Conservation (phyloP, 306 rosid genomes). For the Vigna radiata region DNA sequence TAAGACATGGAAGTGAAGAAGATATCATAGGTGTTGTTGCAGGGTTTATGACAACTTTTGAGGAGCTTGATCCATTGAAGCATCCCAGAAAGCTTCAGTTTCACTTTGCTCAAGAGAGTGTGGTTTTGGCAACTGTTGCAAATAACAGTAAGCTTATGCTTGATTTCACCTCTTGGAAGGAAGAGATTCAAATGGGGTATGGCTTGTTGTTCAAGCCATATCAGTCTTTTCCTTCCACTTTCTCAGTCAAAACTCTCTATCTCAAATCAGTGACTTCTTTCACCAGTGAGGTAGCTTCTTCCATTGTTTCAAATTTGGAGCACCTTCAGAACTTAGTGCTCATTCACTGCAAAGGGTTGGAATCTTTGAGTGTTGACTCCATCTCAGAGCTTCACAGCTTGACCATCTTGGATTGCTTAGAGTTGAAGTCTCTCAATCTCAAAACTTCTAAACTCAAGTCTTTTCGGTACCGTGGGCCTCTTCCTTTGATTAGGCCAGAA, state of each 20-base stretch:
- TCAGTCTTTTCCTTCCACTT: conserved; percentile 47
- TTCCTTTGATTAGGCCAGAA: conserved; percentile 64
- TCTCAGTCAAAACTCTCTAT: conserved; percentile 63
- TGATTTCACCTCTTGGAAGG: conserved; percentile 57
- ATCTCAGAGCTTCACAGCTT: conserved; percentile 59
- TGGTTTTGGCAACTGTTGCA: conserved; percentile 58
- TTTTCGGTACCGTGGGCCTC: conserved; percentile 61
- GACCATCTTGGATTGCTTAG: conserved; percentile 63
- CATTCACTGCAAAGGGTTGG: conserved; percentile 62
- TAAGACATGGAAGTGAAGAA: conserved; percentile 49
- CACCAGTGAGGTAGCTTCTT: conserved; percentile 56
- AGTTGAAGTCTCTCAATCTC: conserved; percentile 59
- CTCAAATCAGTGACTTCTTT: conserved; percentile 66
- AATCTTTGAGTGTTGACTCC: conserved; percentile 56
- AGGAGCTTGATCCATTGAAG: conserved; percentile 59
- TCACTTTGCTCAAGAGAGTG: conserved; percentile 50
- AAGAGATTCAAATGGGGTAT: conserved; percentile 48
- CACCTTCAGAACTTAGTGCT: conserved; percentile 69
- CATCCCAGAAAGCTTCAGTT: conserved; percentile 66
- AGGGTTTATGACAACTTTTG: conserved; percentile 49
- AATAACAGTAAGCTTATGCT: conserved; percentile 62
- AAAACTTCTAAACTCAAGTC: conserved; percentile 60
- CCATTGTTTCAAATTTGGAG: conserved; percentile 57
- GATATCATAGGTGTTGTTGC: conserved; percentile 47
- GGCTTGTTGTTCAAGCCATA: conserved; percentile 51